These are phyloP conservation scores for Nothophoma quercina DNA, from an alignment of 2,329 filamentous ascomycete genomes.

Conservation along the genomic window DNA sequence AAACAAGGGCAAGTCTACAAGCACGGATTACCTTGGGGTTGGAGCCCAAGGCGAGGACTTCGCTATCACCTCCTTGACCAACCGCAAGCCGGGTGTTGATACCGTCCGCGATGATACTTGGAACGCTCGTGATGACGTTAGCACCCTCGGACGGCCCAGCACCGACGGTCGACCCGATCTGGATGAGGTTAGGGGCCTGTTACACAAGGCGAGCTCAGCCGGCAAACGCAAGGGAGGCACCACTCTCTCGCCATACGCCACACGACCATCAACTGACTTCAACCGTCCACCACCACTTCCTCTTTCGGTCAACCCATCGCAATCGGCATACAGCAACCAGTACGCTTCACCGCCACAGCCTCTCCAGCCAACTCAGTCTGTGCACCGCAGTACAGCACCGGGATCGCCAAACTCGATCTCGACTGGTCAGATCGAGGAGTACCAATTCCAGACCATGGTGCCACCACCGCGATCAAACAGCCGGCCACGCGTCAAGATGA, in stretches of 20 bases:
- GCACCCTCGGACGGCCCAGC: constrained; percentile 50
- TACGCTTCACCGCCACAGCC: constrained; percentile 34
- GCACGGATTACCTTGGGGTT: constrained; percentile 44
- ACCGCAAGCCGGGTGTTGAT: constrained; percentile 53
- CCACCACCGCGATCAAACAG: constrained; percentile 38
- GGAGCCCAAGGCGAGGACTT: constrained; percentile 41
- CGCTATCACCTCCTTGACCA: constrained; percentile 56
- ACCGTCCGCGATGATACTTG: constrained; percentile 56
- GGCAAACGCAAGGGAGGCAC: constrained; percentile 52
- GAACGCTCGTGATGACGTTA: constrained; percentile 50
- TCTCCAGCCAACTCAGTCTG: constrained; percentile 24
- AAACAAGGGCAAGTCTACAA: constrained; percentile 40
- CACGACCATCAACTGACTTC: constrained; percentile 28
- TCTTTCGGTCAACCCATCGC: constrained; percentile 32
- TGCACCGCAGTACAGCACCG: constrained; percentile 33
- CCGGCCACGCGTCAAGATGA: constrained; percentile 23
- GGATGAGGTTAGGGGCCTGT: constrained; percentile 56
- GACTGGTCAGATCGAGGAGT: constrained; percentile 44
- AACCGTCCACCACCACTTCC: constrained; percentile 41
- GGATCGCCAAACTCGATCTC: constrained; percentile 43
- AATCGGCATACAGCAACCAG: constrained; percentile 18
- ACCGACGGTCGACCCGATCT: constrained; percentile 53
- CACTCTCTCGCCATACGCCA: constrained; percentile 33
- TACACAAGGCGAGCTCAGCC: constrained; percentile 54
- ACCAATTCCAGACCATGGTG: constrained; percentile 42